Base-by-base conservation (phyloP, 1,139 yeast species). In the Nakaseomyces delphensis region DNA sequence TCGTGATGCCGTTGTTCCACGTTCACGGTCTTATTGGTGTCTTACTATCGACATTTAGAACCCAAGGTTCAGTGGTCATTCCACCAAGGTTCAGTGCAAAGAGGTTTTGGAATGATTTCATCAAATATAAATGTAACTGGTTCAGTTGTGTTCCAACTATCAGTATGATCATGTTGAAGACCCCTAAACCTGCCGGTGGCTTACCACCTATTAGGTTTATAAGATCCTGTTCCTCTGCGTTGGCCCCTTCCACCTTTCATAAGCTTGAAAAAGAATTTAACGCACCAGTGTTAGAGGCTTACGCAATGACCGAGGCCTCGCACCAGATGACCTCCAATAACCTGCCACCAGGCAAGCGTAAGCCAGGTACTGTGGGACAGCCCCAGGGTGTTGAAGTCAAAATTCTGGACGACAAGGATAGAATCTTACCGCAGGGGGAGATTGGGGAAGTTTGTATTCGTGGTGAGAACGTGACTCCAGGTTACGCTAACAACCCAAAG, bases 261-360 rank as follows among this genome's bases (percentile, higher is more conserved):
- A 68, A 71, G 52, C 65, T 79, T 37, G 85, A 79, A 52, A 50
- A 63, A 39, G 66, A 69, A 21, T 73, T 79, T 57, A 61, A 70
- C 15, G 80, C 83, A 0, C 85, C 85, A 0, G 84, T 79, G 0
- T 56, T 79, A 13, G 86, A 79, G 57, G 85, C 85, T 0, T 79
- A 79, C 55, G 85, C 85, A n/a, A 79, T 79, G 84, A 79, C 85
- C 3, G 86, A 79, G 56, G 83, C 83, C 1, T 62, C 76, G 1
- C 85, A 79, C 58, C 85, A 79, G 57, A 79, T 79, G 79, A 76
- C 83, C 10, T 77, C 84, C 6, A 79, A 79, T 59, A 72, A 74
- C 48, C 60, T 77, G 32, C 83, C 84, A 36, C 79, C 81, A 2
- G 81, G 78, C 7, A 59, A 69, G 49, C 68, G 83, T 50, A 75